Conservation (phyloP, 352 stramenopile species). For the Phytopythium ostracodes region DNA sequence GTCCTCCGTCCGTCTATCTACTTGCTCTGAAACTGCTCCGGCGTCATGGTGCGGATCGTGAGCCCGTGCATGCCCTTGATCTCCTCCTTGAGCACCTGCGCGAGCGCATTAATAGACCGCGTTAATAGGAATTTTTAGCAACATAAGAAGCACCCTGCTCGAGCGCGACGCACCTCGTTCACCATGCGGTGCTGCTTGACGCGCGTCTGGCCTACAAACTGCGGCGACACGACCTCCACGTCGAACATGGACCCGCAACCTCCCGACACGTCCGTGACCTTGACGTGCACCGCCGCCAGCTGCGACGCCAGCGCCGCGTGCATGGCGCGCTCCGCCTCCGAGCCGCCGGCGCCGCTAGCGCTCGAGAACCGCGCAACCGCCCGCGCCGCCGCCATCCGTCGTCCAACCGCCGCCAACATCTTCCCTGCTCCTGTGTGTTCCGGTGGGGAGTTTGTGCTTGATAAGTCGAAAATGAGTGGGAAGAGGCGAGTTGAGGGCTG, state of each 20-base stretch:
- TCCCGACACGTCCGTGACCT: constrained; percentile 84
- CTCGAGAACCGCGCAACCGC: constrained; percentile 16
- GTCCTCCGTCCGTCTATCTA: constrained; percentile 16
- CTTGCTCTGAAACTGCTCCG: constrained; percentile 68
- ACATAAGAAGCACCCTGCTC: not conserved
- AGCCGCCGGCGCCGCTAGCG: constrained; percentile 15
- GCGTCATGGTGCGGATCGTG: constrained; percentile 79
- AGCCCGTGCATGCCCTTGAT: constrained; percentile 86
- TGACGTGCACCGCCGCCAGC: constrained; percentile 74
- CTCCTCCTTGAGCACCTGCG: constrained; percentile 74
- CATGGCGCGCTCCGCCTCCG: constrained; percentile 69
- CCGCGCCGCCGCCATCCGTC: constrained; percentile 20
- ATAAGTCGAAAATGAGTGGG: too few species aligned
- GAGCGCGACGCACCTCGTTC: constrained; percentile 52
- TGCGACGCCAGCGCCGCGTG: constrained; percentile 44
- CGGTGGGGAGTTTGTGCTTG: not conserved
- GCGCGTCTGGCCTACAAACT: constrained; percentile 75
- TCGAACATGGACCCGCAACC: constrained; percentile 89
- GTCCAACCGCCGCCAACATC: constrained; percentile 19
- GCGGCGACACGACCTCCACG: constrained; percentile 76
- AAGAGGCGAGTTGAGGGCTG: too few species aligned
- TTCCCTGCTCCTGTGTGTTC: not conserved
- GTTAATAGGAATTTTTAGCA: not conserved
- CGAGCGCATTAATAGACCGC: not conserved
- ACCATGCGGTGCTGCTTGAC: constrained; percentile 88